Evolutionary conservation across 2,329 filamentous ascomycete genomes (phyloP).

Genomic region (Alternaria ventricosa): DNA sequence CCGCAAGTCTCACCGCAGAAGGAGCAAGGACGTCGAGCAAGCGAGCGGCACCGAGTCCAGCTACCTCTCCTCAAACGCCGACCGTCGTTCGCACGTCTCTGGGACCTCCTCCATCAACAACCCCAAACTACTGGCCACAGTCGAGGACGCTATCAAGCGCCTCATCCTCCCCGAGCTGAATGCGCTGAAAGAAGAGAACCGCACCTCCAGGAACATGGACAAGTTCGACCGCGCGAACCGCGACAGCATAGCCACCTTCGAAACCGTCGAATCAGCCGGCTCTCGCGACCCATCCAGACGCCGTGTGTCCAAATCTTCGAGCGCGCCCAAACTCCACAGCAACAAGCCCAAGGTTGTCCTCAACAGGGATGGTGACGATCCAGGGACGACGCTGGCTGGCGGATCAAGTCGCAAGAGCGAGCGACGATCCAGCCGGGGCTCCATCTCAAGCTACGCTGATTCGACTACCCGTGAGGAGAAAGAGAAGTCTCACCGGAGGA

Average conservation of each 20-base stretch:
- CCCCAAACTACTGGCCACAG: slow-evolving; percentile 85
- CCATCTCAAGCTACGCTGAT: slow-evolving; percentile 51
- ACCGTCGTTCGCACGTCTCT: slow-evolving; percentile 60
- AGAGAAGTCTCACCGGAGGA: slow-evolving; percentile 53
- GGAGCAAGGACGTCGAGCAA: slow-evolving; percentile 56
- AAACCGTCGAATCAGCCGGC: slow-evolving; percentile 64
- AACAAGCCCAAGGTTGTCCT: slow-evolving; percentile 66
- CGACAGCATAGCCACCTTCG: slow-evolving; percentile 52
- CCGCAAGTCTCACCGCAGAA: slow-evolving; percentile 45
- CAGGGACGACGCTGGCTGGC: slow-evolving; percentile 63
- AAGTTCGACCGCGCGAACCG: slow-evolving; percentile 68
- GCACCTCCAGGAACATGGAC: slow-evolving; percentile 72
- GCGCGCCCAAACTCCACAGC: slow-evolving; percentile 63
- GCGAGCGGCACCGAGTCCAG: slow-evolving; percentile 66
- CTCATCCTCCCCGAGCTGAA: slow-evolving; percentile 91
- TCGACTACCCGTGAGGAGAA: slow-evolving; percentile 56
- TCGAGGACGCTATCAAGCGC: slow-evolving; percentile 89
- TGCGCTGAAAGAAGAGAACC: slow-evolving; percentile 88
- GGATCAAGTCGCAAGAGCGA: slow-evolving; percentile 59
- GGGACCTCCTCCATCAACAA: slow-evolving; percentile 82
- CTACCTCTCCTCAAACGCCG: slow-evolving; percentile 64
- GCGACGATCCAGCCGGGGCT: slow-evolving; percentile 61
- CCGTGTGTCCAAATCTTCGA: slow-evolving; percentile 66
- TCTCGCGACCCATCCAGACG: slow-evolving; percentile 55
- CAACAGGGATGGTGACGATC: slow-evolving; percentile 64